A percentile compares a stretch with the other conserved stretches of the same genome.
phyloP scores from a whole-genome alignment of 2,329 filamentous ascomycete species.

The Plenodomus biglobosus region DNA sequence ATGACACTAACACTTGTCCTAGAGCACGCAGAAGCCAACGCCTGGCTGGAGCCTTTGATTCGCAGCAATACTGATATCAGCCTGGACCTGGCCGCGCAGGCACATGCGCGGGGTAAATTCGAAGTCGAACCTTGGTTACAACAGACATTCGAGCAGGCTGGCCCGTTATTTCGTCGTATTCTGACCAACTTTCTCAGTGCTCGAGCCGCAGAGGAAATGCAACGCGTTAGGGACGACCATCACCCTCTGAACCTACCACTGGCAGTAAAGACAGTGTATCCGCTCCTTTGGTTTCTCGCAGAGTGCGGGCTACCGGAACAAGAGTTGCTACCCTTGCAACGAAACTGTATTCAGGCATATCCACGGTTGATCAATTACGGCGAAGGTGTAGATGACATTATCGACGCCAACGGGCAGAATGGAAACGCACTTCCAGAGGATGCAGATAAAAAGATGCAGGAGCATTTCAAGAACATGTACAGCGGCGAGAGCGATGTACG shows the following conservation, averaged over 20 bases:
- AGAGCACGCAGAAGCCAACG: conserved; percentile 77
- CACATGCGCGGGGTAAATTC: conserved; percentile 77
- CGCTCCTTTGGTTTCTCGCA: conserved; percentile 73
- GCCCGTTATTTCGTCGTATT: conserved; percentile 67
- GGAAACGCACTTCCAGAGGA: conserved; percentile 78
- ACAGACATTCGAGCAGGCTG: conserved; percentile 64
- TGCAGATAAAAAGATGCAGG: conserved; percentile 91
- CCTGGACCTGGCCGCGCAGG: conserved; percentile 81
- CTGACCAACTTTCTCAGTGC: conserved; percentile 80
- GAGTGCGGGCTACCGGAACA: conserved; percentile 59
- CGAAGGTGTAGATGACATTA: conserved; percentile 86
- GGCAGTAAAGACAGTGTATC: conserved; percentile 80
- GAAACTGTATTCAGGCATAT: conserved; percentile 87
- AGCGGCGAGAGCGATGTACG: conserved; percentile 84
- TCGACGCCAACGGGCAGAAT: conserved; percentile 78
- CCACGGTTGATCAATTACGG: conserved; percentile 95
- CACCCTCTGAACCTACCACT: conserved; percentile 71
- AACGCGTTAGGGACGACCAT: conserved; percentile 70
- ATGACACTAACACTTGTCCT: conserved; percentile 69
- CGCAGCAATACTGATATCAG: conserved; percentile 80
- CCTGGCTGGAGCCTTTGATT: conserved; percentile 81
- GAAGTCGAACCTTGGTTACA: conserved; percentile 81
- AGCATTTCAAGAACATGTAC: conserved; percentile 98
- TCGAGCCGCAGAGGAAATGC: conserved; percentile 79
- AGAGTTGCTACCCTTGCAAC: conserved; percentile 78